These are phyloP conservation scores for Boletus patriciae DNA, from an alignment of 768 basidiomycete genomes.

Conservation along the genomic window DNA sequence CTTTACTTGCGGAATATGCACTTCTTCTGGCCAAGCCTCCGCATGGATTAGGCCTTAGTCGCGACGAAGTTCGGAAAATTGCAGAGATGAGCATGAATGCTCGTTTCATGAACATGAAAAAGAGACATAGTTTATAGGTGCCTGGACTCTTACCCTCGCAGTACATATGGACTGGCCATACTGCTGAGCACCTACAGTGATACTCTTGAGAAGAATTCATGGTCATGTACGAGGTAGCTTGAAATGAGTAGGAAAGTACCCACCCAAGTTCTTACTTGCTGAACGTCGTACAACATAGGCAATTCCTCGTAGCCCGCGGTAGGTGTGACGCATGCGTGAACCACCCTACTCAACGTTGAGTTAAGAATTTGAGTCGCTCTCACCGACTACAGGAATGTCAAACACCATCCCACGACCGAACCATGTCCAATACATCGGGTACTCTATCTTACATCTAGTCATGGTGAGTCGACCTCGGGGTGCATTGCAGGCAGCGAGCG, in stretches of 20 bases:
- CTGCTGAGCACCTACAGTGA: background rate
- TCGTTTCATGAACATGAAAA: slow-evolving; percentile 18
- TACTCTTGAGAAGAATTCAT: background rate
- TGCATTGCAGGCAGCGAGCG: background rate
- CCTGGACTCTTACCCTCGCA: background rate
- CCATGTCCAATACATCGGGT: background rate
- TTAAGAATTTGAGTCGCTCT: background rate
- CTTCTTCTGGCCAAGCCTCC: slow-evolving; percentile 73
- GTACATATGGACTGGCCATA: too few relatives aligned
- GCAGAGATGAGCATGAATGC: slow-evolving; percentile 61
- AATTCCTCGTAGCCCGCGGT: background rate
- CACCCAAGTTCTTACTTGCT: background rate
- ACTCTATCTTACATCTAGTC: background rate
- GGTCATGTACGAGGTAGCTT: background rate
- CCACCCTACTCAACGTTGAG: background rate
- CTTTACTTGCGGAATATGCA: slow-evolving; percentile 75
- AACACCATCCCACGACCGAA: background rate
- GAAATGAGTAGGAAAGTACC: too few relatives aligned
- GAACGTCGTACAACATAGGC: background rate
- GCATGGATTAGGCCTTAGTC: slow-evolving; percentile 64
- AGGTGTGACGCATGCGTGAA: background rate
- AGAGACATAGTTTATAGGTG: background rate
- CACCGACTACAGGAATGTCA: background rate
- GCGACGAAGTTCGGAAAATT: slow-evolving; percentile 54
- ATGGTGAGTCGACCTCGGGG: background rate